phyloP scores from a whole-genome alignment of 2,329 filamentous ascomycete genomes.

The Pestalotiopsis sp. region DNA sequence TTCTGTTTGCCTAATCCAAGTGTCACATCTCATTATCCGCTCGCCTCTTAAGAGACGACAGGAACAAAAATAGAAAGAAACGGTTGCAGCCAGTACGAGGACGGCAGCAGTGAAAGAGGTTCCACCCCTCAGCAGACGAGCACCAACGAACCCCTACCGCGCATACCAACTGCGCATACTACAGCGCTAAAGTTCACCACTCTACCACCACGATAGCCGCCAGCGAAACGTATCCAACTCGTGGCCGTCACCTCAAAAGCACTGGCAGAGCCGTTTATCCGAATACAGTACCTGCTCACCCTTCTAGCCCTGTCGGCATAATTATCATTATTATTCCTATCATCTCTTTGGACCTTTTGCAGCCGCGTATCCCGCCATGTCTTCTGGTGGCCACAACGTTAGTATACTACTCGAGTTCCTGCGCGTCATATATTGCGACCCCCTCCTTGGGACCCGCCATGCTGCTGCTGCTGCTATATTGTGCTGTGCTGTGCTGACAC shows the following conservation, averaged over 20 bases:
- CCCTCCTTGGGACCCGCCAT: background rate
- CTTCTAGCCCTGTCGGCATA: constrained; percentile 19
- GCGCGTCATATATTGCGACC: background rate
- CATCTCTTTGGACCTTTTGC: background rate
- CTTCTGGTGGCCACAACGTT: constrained; percentile 47
- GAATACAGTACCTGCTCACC: background rate
- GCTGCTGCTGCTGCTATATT: background rate
- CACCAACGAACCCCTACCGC: background rate
- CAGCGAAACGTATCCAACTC: background rate
- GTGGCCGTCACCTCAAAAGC: background rate
- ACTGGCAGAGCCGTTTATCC: constrained; percentile 4
- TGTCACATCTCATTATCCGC: background rate
- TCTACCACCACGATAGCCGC: constrained; percentile 3
- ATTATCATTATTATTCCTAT: background rate
- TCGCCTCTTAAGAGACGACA: background rate
- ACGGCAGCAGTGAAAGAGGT: background rate
- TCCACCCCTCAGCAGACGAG: background rate
- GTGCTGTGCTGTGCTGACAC: background rate
- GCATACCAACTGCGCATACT: background rate
- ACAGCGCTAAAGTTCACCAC: constrained; percentile 10
- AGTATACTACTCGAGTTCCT: constrained; percentile 15
- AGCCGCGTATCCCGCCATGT: constrained; percentile 34
- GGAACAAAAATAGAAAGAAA: background rate
- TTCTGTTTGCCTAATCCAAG: background rate
- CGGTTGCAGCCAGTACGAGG: background rate